Conservation (phyloP, 345 rosid genomes). For the Balakata baccata region DNA sequence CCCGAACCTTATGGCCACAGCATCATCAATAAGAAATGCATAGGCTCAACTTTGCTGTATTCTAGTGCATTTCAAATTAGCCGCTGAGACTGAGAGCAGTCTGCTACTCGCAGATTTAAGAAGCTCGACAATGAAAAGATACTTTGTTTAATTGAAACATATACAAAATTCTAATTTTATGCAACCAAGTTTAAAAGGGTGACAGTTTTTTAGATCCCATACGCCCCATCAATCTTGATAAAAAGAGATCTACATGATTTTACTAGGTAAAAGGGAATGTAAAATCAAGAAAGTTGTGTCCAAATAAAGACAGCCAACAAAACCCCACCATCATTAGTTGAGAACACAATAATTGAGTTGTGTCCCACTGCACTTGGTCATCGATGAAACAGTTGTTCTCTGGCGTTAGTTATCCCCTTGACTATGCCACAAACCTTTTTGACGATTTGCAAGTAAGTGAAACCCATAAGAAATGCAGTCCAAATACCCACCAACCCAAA, state of each 20-base stretch:
- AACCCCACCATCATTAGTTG: conserved; percentile 34
- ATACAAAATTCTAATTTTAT: not conserved
- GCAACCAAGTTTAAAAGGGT: not conserved
- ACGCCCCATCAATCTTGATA: not conserved
- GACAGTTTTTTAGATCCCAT: not conserved
- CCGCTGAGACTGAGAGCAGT: not conserved
- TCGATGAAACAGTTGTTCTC: conserved; percentile 12
- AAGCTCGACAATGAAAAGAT: not conserved
- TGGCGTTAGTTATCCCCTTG: conserved; percentile 15
- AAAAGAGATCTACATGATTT: conserved; percentile 13
- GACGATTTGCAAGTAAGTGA: too few relatives aligned
- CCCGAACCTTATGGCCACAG: too few relatives aligned
- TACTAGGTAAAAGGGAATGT: conserved; percentile 16
- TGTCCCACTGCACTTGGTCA: not conserved
- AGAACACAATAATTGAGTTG: conserved; percentile 34
- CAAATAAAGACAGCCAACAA: conserved; percentile 22
- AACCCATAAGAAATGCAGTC: too few relatives aligned
- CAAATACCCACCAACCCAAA: conserved; percentile 16
- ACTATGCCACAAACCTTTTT: not conserved
- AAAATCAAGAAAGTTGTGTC: conserved; percentile 18
- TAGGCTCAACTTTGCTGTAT: too few relatives aligned
- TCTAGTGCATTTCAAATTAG: not conserved
- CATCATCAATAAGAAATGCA: too few relatives aligned
- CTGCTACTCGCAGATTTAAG: not conserved
- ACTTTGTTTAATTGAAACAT: too few relatives aligned